Conservation (phyloP, 805 yeast species). For the Schizosaccharomyces pombe region ASM294v3 CU329670.1:1617501-1618000, state of each 20-base stretch:
- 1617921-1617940: constrained; percentile 38
- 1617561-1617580: constrained; percentile 26
- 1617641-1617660: constrained; percentile 64
- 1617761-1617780: constrained; percentile 47
- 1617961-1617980: constrained; percentile 30
- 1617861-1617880: constrained; percentile 7
- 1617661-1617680: constrained; percentile 46
- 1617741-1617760: constrained; percentile 24
- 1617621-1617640: constrained; percentile 30
- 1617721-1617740: constrained; percentile 8
- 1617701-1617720: constrained; percentile 11
- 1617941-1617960: constrained; percentile 75
- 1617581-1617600: constrained; percentile 21
- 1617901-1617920: constrained; percentile 45
- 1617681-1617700: constrained; percentile 48
- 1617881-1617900: constrained; percentile 60
- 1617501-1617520: constrained; percentile 41
- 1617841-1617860: background rate
- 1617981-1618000: constrained; percentile 26
- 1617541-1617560: constrained; percentile 63
- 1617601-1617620: constrained; percentile 60
- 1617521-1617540: constrained; percentile 53
- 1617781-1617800: constrained; percentile 61
- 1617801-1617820: constrained; percentile 23
- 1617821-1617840: constrained; percentile 17